A percentile compares a stretch with the other conserved stretches of the same genome.
Conservation (phyloP, 768 basidiomycete genomes). For the Mycena amicta region DNA sequence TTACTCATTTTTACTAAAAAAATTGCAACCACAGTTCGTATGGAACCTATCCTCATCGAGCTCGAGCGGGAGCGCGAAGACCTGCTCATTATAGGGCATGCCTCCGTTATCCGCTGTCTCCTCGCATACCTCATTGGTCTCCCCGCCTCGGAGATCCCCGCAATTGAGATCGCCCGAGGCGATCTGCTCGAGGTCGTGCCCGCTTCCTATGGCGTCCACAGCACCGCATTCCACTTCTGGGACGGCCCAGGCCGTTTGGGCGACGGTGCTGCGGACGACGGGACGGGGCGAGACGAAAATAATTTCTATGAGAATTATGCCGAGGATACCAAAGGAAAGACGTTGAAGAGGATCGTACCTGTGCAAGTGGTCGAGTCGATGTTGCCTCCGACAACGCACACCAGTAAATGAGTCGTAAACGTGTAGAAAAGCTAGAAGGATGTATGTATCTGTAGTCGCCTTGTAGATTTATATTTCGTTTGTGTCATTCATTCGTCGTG, state of each 20-base stretch:
- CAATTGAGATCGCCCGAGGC: conserved; percentile 94
- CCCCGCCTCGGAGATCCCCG: conserved; percentile 94
- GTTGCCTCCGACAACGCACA: background rate
- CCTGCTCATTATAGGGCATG: conserved; percentile 93
- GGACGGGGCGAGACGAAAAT: conserved; percentile 56
- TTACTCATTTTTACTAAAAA: conserved; percentile 4
- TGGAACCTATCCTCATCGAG: conserved; percentile 93
- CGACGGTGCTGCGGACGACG: conserved; percentile 42
- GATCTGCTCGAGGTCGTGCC: conserved; percentile 94
- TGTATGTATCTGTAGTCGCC: too few species aligned
- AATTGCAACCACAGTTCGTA: too few species aligned
- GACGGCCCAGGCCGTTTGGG: conserved; percentile 66
- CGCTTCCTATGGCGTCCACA: conserved; percentile 87
- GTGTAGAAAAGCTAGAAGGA: background rate
- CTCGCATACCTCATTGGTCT: conserved; percentile 92
- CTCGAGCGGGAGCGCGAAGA: conserved; percentile 94
- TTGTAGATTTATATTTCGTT: too few species aligned
- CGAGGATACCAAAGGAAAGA: conserved; percentile 61
- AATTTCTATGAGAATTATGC: conserved; percentile 93
- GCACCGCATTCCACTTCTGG: conserved; percentile 91
- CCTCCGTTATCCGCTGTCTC: conserved; percentile 95
- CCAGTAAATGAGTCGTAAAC: background rate
- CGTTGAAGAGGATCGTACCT: conserved; percentile 43
- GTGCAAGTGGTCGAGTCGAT: conserved; percentile 15
- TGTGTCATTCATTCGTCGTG: too few species aligned